These are phyloP conservation scores for Clavariopsis aquatica DNA, from an alignment of 495 filamentous ascomycete genomes.

Conservation along the genomic window DNA sequence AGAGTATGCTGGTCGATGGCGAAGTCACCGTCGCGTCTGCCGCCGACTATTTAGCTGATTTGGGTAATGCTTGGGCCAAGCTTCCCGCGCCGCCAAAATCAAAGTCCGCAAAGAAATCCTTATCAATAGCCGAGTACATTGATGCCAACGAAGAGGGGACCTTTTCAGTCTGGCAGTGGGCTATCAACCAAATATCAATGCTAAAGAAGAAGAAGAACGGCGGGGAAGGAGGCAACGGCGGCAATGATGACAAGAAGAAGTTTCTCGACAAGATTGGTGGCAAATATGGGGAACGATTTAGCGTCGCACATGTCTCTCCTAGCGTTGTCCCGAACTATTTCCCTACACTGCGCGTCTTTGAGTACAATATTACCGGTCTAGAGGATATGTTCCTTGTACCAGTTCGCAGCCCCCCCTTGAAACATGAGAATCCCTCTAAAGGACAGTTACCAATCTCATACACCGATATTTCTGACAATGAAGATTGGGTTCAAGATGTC, in stretches of 20 bases:
- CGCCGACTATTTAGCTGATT: conserved; percentile 74
- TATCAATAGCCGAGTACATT: conserved; percentile 38
- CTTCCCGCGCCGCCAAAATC: conserved; percentile 60
- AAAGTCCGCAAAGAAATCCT: conserved; percentile 3
- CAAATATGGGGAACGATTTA: conserved; percentile 79
- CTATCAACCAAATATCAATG: conserved; percentile 7
- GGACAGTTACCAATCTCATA: neutral
- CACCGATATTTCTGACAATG: conserved; percentile 16
- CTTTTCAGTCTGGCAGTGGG: conserved; percentile 20
- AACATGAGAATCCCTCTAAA: neutral
- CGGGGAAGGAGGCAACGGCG: conserved; percentile 16
- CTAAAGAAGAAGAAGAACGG: conserved; percentile 52
- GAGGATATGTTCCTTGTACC: conserved; percentile 48
- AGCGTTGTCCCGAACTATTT: conserved; percentile 94
- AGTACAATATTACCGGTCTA: conserved; percentile 90
- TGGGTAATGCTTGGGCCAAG: conserved; percentile 75
- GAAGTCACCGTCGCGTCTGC: conserved; percentile 62
- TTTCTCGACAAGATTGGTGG: conserved; percentile 72
- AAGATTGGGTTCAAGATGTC: conserved; percentile 9
- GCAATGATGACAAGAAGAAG: conserved; percentile 35
- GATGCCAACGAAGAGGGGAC: conserved; percentile 44
- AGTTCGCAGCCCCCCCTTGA: neutral
- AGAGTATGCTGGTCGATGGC: conserved; percentile 39
- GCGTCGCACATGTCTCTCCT: conserved; percentile 73
- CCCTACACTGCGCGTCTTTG: conserved; percentile 79